Percentiles rank a stretch among this genome's conserved stretches.
These are phyloP conservation scores for Collybiopsis confluens DNA, from an alignment of 768 basidiomycete genomes.

Conservation along the genomic window DNA sequence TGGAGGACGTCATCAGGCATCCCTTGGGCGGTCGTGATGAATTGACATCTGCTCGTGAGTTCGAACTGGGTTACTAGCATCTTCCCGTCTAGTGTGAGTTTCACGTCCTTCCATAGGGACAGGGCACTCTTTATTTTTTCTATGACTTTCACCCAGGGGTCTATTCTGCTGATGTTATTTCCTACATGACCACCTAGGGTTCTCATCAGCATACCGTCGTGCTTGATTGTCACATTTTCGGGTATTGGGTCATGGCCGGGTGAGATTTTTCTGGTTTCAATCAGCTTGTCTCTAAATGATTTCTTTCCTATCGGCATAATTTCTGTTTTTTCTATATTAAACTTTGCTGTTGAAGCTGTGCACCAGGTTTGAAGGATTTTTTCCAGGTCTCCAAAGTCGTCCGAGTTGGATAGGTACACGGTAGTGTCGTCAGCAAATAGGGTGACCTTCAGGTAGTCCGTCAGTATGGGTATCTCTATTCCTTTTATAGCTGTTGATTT, in stretches of 20 bases:
- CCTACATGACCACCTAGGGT: constrained; percentile 29
- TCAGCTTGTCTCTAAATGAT: background rate
- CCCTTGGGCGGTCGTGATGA: constrained; percentile 27
- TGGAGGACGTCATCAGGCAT: constrained; percentile 25
- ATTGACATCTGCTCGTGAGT: constrained; percentile 29
- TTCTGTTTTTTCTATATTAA: constrained; percentile 37
- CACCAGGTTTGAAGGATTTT: constrained; percentile 35
- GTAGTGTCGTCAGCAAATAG: constrained; percentile 42
- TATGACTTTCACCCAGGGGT: constrained; percentile 21
- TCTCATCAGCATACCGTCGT: constrained; percentile 23
- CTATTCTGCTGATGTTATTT: constrained; percentile 17
- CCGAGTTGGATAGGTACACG: constrained; percentile 25
- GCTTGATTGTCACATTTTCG: constrained; percentile 18
- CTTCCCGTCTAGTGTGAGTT: constrained; percentile 26
- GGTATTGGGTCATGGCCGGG: constrained; percentile 17
- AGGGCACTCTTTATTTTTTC: constrained; percentile 22
- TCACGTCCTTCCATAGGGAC: constrained; percentile 17
- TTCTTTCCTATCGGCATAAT: constrained; percentile 17
- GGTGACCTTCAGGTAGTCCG: constrained; percentile 20
- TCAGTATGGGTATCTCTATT: constrained; percentile 13
- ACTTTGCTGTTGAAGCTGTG: constrained; percentile 32
- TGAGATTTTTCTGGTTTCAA: background rate
- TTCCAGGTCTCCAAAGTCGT: constrained; percentile 21
- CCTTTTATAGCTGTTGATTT: constrained; percentile 22
- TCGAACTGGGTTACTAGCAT: constrained; percentile 20